Conservation (phyloP, 164 flowering plant genomes). For the Dillenia suffruticosa region DNA sequence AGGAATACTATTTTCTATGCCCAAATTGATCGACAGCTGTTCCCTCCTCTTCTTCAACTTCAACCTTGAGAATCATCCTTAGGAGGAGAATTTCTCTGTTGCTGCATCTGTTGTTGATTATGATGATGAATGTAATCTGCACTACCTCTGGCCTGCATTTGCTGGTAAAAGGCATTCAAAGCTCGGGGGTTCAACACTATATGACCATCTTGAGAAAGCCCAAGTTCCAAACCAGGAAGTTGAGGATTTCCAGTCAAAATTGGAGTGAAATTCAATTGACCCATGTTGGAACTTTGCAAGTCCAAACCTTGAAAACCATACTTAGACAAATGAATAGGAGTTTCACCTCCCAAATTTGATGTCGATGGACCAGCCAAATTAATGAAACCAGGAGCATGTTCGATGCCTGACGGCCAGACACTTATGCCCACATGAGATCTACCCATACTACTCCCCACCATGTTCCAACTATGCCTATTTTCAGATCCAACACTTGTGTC, state of each 20-base stretch:
- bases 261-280: constrained; percentile 21
- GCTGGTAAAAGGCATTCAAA: constrained; percentile 52
- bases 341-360: constrained; percentile 46
- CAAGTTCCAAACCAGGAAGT: constrained; percentile 65
- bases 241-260: constrained; percentile 33
- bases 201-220: constrained; percentile 67
- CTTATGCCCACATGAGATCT: constrained; percentile 44
- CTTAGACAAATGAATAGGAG: constrained; percentile 44
- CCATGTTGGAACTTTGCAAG: constrained; percentile 36
- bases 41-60: constrained; percentile 16
- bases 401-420: constrained; percentile 59
- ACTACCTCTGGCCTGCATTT: constrained; percentile 31
- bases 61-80: constrained; percentile 86
- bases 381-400: constrained; percentile 37
- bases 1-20: constrained; percentile 14
- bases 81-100: constrained; percentile 34
- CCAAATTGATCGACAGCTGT: constrained; percentile 7
- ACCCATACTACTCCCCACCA: constrained; percentile 44
- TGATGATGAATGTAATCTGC: constrained; percentile 21
- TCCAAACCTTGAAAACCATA: constrained; percentile 71
- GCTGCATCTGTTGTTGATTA: constrained; percentile 33
- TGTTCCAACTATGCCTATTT: constrained; percentile 56
- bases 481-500: constrained; percentile 38
- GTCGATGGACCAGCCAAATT: constrained; percentile 43
- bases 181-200: constrained; percentile 45